These are phyloP conservation scores for Metarhizium robertsii DNA, from an alignment of 2,329 filamentous ascomycete species.

Conservation along the genomic window DNA sequence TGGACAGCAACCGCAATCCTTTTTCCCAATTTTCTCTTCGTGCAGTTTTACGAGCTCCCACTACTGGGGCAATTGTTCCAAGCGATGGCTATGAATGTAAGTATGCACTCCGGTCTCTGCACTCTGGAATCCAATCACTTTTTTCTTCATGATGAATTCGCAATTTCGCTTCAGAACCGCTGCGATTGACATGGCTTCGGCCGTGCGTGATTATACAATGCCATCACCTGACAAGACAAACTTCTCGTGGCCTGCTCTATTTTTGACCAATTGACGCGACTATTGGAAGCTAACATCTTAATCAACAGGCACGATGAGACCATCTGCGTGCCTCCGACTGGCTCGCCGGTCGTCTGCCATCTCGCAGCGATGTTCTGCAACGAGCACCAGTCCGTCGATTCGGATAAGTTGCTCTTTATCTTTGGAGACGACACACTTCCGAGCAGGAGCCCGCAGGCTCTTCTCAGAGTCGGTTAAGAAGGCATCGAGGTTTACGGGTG, in stretches of 20 bases:
- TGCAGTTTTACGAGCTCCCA: not conserved
- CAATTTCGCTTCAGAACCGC: conserved; percentile 40
- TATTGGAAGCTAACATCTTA: conserved; percentile 3
- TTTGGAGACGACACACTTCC: not conserved
- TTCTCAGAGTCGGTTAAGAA: conserved; percentile 11
- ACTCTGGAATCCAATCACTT: not conserved
- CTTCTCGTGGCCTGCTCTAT: not conserved
- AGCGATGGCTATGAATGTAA: conserved; percentile 28
- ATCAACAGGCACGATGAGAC: conserved; percentile 26
- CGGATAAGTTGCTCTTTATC: conserved; percentile 1
- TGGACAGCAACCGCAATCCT: not conserved
- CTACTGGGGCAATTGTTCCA: conserved; percentile 1
- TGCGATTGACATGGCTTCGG: conserved; percentile 38
- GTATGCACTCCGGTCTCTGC: conserved; percentile 10
- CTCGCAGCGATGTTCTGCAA: conserved; percentile 1
- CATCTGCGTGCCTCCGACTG: conserved; percentile 26
- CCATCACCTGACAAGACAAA: conserved; percentile 25
- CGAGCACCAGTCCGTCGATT: not conserved
- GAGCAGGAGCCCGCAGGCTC: conserved; percentile 7
- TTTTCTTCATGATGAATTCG: conserved; percentile 30
- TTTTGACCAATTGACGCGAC: not conserved
- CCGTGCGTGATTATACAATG: conserved; percentile 34
- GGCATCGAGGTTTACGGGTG: conserved; percentile 10
- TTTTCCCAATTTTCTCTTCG: not conserved
- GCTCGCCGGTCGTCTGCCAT: conserved; percentile 14